These are phyloP conservation scores for Punctularia strigosozonata DNA, from an alignment of 768 basidiomycete species.

Conservation along the genomic window DNA sequence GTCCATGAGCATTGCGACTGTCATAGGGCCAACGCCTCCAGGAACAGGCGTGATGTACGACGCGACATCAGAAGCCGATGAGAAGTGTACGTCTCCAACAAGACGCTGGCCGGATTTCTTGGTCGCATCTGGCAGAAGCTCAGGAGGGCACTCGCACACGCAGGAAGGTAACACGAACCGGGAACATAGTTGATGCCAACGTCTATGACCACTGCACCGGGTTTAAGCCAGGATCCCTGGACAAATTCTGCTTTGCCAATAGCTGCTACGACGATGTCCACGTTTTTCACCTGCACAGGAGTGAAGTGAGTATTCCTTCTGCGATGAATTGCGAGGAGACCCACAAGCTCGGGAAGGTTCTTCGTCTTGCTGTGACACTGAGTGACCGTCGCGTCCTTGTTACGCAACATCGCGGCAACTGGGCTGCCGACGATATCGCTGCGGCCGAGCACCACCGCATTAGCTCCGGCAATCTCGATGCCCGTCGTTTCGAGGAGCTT, in stretches of 20 bases:
- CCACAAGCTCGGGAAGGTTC: slow-evolving; percentile 67
- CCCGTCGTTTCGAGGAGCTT: slow-evolving; percentile 84
- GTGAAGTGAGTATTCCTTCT: slow-evolving; percentile 1
- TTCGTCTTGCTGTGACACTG: slow-evolving; percentile 92
- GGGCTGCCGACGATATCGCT: slow-evolving; percentile 98
- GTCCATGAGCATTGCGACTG: slow-evolving; percentile 94
- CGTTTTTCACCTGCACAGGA: slow-evolving; percentile 52
- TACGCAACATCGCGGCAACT: slow-evolving; percentile 81
- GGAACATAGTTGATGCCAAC: slow-evolving; percentile 96
- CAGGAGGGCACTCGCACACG: slow-evolving; percentile 3
- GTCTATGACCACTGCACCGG: slow-evolving; percentile 91
- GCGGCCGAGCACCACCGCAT: slow-evolving; percentile 88
- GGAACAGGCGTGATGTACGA: slow-evolving; percentile 95
- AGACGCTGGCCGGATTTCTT: slow-evolving; percentile 95
- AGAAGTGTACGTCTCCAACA: slow-evolving; percentile 91
- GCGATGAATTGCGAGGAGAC: slow-evolving; percentile 13
- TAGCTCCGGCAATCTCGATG: slow-evolving; percentile 61
- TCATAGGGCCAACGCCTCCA: slow-evolving; percentile 99
- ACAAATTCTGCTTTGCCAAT: slow-evolving; percentile 88
- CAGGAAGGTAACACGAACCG: slow-evolving; percentile 30
- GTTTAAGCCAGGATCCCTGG: slow-evolving; percentile 91
- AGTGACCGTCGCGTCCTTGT: slow-evolving; percentile 89
- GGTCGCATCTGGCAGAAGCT: slow-evolving; percentile 44
- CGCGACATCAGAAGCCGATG: slow-evolving; percentile 63
- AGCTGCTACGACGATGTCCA: slow-evolving; percentile 94